phyloP scores from a whole-genome alignment of 352 stramenopile species.

The Phytophthora idaei region DNA sequence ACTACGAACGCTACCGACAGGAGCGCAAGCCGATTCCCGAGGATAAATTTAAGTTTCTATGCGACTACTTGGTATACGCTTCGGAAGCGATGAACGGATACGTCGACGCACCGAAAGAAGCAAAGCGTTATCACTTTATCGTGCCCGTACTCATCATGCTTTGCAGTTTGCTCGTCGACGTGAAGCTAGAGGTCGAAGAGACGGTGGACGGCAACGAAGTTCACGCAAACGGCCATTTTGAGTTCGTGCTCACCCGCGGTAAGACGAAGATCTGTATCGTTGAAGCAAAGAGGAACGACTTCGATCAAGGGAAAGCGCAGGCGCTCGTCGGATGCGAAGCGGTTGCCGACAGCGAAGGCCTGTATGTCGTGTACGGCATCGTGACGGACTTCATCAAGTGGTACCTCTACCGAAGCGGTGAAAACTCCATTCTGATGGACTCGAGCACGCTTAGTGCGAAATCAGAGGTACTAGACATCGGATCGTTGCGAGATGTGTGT shows the following conservation, averaged over 20 bases:
- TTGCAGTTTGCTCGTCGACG: neutral
- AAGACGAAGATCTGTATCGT: constrained; percentile 50
- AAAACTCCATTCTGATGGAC: constrained; percentile 38
- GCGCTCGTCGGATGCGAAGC: constrained; percentile 53
- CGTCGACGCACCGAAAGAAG: no score
- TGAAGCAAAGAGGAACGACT: constrained; percentile 54
- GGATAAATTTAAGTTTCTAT: no score
- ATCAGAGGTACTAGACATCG: constrained; percentile 24
- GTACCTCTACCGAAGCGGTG: constrained; percentile 42
- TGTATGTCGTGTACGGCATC: constrained; percentile 52
- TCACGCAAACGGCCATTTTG: neutral
- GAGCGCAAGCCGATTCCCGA: neutral
- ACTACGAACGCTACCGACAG: neutral
- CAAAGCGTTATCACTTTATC: no score
- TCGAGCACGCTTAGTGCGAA: constrained; percentile 21
- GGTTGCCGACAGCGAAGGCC: constrained; percentile 42
- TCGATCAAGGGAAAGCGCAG: constrained; percentile 50
- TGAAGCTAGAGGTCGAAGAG: neutral
- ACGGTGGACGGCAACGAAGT: neutral
- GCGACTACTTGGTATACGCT: no score
- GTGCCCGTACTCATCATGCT: no score
- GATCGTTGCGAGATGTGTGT: constrained; percentile 36
- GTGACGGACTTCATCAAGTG: constrained; percentile 54
- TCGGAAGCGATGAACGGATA: no score
- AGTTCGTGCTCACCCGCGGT: neutral